phyloP scores from a whole-genome alignment of 495 filamentous ascomycete genomes.

The Pyronema omphalodes region DNA sequence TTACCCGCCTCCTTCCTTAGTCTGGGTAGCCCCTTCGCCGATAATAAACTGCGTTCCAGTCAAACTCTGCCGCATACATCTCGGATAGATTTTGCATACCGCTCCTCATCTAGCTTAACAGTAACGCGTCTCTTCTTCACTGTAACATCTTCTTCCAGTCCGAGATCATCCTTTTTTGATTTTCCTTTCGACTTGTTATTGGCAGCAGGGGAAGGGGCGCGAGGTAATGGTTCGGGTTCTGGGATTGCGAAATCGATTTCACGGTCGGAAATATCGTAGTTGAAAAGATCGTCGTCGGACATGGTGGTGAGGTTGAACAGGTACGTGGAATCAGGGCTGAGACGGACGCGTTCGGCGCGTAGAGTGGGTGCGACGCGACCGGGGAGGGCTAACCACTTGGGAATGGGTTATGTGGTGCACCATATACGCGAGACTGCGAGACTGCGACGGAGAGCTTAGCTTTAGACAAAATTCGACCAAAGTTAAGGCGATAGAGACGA shows the following conservation, averaged over 20 bases:
- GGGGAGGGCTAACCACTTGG: too few relatives aligned
- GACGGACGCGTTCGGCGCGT: too few relatives aligned
- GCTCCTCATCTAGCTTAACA: slow-evolving; percentile 70
- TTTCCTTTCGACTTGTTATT: slow-evolving; percentile 23
- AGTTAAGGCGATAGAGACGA: too few relatives aligned
- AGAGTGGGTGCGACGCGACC: too few relatives aligned
- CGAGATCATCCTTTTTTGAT: slow-evolving; percentile 32
- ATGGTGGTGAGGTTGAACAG: not conserved
- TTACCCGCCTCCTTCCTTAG: slow-evolving; percentile 51
- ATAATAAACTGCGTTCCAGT: slow-evolving; percentile 41
- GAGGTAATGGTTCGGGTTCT: slow-evolving; percentile 10
- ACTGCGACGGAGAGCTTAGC: too few relatives aligned
- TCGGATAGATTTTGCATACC: slow-evolving; percentile 29
- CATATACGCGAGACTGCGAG: too few relatives aligned
- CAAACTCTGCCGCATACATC: not conserved
- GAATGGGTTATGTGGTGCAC: too few relatives aligned
- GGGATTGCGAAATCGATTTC: slow-evolving; percentile 24
- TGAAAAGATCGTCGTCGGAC: slow-evolving; percentile 40
- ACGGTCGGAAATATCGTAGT: slow-evolving; percentile 46
- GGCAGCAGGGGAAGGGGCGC: not conserved
- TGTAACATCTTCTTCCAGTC: slow-evolving; percentile 74
- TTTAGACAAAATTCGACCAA: too few relatives aligned
- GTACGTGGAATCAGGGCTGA: not conserved
- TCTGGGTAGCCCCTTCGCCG: slow-evolving; percentile 64
- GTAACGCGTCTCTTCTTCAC: slow-evolving; percentile 50